Percentiles rank a stretch among this genome's conserved stretches.
These are phyloP conservation scores for Colletotrichum noveboracense DNA, from an alignment of 2,329 filamentous ascomycete species.

Conservation along the genomic window DNA sequence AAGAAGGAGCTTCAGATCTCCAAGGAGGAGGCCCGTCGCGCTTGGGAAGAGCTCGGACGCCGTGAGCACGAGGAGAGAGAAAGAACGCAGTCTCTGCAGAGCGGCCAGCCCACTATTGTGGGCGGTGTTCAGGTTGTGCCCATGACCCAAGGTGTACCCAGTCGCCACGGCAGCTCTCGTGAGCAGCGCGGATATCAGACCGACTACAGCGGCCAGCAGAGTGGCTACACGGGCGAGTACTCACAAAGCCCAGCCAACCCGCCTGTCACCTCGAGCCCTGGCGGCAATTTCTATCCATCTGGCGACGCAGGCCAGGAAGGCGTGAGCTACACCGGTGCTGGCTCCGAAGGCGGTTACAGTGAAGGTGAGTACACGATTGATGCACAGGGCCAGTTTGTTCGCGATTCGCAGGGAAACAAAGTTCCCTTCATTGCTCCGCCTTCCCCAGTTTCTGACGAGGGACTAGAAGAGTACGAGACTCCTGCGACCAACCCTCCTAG, in stretches of 20 bases:
- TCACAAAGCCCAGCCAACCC: slow-evolving; percentile 48
- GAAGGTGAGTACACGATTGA: slow-evolving; percentile 77
- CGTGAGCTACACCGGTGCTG: slow-evolving; percentile 24
- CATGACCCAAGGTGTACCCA: slow-evolving; percentile 76
- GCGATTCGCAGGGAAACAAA: slow-evolving; percentile 65
- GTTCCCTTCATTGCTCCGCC: slow-evolving; percentile 56
- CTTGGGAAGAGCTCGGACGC: slow-evolving; percentile 95
- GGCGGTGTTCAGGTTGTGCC: slow-evolving; percentile 95
- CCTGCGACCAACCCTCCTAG: slow-evolving; percentile 46
- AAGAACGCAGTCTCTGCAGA: slow-evolving; percentile 81
- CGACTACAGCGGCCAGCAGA: slow-evolving; percentile 30
- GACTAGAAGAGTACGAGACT: slow-evolving; percentile 63
- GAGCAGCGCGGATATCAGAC: slow-evolving; percentile 36
- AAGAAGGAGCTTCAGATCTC: slow-evolving; percentile 92
- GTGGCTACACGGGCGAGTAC: slow-evolving; percentile 40
- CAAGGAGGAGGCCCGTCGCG: slow-evolving; percentile 92
- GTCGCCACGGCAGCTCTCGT: slow-evolving; percentile 54
- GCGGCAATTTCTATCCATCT: slow-evolving; percentile 25
- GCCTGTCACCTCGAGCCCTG: slow-evolving; percentile 35
- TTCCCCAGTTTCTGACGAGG: slow-evolving; percentile 55
- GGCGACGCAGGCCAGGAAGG: slow-evolving; percentile 6
- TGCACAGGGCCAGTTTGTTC: slow-evolving; percentile 63
- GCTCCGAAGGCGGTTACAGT: slow-evolving; percentile 67
- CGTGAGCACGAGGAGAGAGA: slow-evolving; percentile 94
- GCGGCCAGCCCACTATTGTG: slow-evolving; percentile 86